Base-by-base conservation (phyloP, 495 filamentous ascomycete species). In the Neurospora sp. region DNA sequence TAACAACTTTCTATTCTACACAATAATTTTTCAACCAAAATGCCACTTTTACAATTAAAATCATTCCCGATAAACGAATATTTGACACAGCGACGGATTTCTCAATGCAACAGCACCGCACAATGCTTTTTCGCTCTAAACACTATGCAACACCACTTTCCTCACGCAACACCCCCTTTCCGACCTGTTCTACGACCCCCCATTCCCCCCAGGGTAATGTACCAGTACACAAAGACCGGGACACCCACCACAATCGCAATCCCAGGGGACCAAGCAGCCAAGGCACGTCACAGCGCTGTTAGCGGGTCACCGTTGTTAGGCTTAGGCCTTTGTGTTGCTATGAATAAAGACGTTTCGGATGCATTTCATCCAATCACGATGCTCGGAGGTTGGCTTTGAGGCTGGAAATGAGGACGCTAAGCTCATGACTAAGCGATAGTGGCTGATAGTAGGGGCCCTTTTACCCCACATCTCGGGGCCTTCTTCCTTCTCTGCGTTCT, bases 281-380 rank as follows among this genome's bases (percentile, higher is more conserved):
- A 23, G 71, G 72, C 40, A 76, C 74, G 74, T 76, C 72, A 73
- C 74, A 75, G 74, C 69, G 46, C 73, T 74, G 71, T 31, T 35
- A 39, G n/a, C 18, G 72, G 72, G 38, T 23, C 40, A 37, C 54
- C 54, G 27, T 66, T 66, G 27, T 35, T 66, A 16, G 14, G 54
- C 54, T 12, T 62, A n/a, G n/a, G n/a, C n/a, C n/a, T 16, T 31
- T 2, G 27, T 27, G 31, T 70, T 70, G 72, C 72, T 71, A 71
- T 73, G 72, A 39, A 73, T 39, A 48, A 70, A 48, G 66, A 35
- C 44, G 73, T 74, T 74, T 74, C 73, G 73, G 59, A 72, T 35
- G 7, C 20, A 20, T 14, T 48, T 74, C 23, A 72, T 31, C 73
- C 73, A 74, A 74, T 74, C 70, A 62, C 0, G 27, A 66, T 37